Conservation (phyloP, 1,284 basidiomycete genomes). For the Ustanciosporium gigantosporum region DNA sequence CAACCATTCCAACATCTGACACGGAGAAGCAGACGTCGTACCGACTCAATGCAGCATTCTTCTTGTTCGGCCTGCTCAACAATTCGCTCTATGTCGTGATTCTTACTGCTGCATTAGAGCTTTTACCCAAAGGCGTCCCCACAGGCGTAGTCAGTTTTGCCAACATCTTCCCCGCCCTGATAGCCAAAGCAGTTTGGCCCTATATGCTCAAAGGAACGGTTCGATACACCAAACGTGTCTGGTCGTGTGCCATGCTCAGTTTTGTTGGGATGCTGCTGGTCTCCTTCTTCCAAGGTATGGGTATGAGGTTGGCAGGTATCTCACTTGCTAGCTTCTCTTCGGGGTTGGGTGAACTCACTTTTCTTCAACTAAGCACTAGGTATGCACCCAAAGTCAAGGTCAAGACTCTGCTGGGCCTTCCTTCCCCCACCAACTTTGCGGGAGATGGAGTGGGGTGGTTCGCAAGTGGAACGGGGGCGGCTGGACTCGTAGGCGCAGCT, state of each 20-base stretch:
- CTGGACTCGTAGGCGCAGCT: slow-evolving; percentile 86
- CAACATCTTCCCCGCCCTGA: slow-evolving; percentile 62
- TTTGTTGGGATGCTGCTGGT: slow-evolving; percentile 67
- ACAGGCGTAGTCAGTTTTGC: slow-evolving; percentile 83
- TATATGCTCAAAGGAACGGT: slow-evolving; percentile 64
- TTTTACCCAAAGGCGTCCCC: slow-evolving; percentile 71
- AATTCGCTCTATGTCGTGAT: slow-evolving; percentile 80
- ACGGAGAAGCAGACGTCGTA: slow-evolving; percentile 8
- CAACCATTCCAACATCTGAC: too few relatives aligned
- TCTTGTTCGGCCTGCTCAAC: slow-evolving; percentile 62
- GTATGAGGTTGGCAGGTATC: slow-evolving; percentile 81
- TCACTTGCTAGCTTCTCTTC: slow-evolving; percentile 86
- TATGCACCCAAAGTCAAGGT: slow-evolving; percentile 24
- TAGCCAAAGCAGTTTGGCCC: slow-evolving; percentile 89
- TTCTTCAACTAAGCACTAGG: slow-evolving; percentile 87
- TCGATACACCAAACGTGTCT: slow-evolving; percentile 41
- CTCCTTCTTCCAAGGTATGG: slow-evolving; percentile 72
- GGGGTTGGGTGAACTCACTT: slow-evolving; percentile 92
- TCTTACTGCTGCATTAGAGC: slow-evolving; percentile 88
- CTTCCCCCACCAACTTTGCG: slow-evolving; percentile 21
- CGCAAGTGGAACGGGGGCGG: slow-evolving; percentile 82
- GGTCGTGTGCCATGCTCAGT: slow-evolving; percentile 62
- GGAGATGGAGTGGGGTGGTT: slow-evolving; percentile 58
- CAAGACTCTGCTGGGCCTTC: not conserved
- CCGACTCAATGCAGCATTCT: slow-evolving; percentile 50